Evolutionary conservation across 2,329 filamentous ascomycete genomes (phyloP).

Genomic region (Dactylonectria macrodidyma): DNA sequence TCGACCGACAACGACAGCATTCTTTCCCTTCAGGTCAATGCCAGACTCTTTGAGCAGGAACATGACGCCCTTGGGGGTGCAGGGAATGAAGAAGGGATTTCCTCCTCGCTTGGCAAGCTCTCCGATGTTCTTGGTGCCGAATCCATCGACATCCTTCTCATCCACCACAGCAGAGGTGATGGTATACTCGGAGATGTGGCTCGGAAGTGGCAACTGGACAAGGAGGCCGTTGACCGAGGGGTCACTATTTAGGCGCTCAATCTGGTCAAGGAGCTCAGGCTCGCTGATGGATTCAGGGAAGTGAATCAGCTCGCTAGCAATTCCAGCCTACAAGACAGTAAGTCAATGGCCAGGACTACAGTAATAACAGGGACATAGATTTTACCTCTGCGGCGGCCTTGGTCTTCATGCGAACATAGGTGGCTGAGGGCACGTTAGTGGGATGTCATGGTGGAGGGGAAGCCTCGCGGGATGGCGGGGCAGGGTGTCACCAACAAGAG

Average conservation of each 20-base stretch:
- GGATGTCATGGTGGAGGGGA: slow-evolving; percentile 25
- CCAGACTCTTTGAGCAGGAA: slow-evolving; percentile 87
- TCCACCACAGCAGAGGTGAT: slow-evolving; percentile 92
- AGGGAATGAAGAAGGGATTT: slow-evolving; percentile 89
- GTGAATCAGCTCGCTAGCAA: slow-evolving; percentile 88
- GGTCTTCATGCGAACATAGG: slow-evolving; percentile 99
- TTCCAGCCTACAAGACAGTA: slow-evolving; percentile 79
- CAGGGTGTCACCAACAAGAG: slow-evolving; percentile 73
- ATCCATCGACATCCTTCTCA: slow-evolving; percentile 98
- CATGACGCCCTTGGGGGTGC: slow-evolving; percentile 98
- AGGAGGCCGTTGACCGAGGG: slow-evolving; percentile 90
- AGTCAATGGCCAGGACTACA: background rate
- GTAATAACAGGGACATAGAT: background rate
- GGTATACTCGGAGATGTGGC: slow-evolving; percentile 89
- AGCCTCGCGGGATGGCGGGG: slow-evolving; percentile 38
- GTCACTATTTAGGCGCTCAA: slow-evolving; percentile 89
- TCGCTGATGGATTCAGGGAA: slow-evolving; percentile 87
- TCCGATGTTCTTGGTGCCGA: slow-evolving; percentile 94
- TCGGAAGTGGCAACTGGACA: slow-evolving; percentile 92
- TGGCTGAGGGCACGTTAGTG: slow-evolving; percentile 69
- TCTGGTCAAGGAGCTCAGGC: slow-evolving; percentile 86
- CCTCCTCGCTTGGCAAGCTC: slow-evolving; percentile 97
- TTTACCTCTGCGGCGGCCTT: slow-evolving; percentile 93
- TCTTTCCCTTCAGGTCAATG: slow-evolving; percentile 88
- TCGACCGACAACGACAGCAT: slow-evolving; percentile 92